Evolutionary conservation across 1,284 basidiomycete genomes (phyloP).

Genomic region (Ceratobasidium sp.): DNA sequence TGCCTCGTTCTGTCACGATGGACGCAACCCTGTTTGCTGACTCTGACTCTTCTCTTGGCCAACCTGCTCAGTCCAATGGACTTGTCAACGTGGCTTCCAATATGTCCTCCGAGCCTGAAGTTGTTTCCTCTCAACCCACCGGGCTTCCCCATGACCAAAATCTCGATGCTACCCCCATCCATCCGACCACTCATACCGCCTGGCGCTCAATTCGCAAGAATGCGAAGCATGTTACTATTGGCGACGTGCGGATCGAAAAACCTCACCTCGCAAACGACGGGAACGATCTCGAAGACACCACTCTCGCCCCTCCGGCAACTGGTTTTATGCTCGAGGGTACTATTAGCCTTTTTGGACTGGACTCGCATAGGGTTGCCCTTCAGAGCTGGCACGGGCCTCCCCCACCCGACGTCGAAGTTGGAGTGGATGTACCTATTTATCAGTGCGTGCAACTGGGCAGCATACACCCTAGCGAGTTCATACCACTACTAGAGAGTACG

Average conservation of each 20-base stretch:
- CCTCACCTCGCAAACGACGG: not conserved
- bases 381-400: not conserved
- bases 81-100: no score
- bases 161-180: not conserved
- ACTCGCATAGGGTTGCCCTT: not conserved
- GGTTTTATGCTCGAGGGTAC: not conserved
- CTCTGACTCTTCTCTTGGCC: no score
- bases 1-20: no score
- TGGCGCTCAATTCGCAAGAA: not conserved
- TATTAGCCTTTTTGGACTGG: not conserved
- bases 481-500: not conserved
- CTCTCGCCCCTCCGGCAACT: not conserved
- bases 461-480: not conserved
- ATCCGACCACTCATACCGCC: not conserved
- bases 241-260: no score
- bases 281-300: not conserved
- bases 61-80: no score
- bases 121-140: not conserved
- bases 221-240: no score
- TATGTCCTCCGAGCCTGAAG: no score
- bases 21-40: no score
- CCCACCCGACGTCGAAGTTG: not conserved
- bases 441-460: not conserved
- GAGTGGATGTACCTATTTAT: not conserved
- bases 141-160: no score